Conservation (phyloP, 441 rosid genomes). For the Populus trichocarpa region DNA sequence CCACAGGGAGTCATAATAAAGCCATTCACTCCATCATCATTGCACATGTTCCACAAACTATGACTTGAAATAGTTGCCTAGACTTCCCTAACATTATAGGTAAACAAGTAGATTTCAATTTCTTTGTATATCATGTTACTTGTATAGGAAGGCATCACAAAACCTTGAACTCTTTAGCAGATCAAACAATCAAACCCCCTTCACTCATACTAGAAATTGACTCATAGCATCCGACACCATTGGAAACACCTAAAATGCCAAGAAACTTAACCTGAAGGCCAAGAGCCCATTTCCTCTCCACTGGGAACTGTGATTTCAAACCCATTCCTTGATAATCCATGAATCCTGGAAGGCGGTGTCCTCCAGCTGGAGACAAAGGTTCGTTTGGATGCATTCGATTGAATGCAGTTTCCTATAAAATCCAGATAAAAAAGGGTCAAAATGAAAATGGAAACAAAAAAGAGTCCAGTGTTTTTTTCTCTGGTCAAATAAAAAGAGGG, state of each 20-base stretch:
- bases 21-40: constrained; percentile 2
- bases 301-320: constrained; percentile 56
- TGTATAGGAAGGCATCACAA: not conserved
- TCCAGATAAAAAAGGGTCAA: not conserved
- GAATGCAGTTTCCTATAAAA: constrained; percentile 59
- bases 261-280: constrained; percentile 80
- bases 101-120: not conserved
- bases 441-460: not conserved
- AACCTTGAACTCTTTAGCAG: not conserved
- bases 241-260: not conserved
- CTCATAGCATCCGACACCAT: not conserved
- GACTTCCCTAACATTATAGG: not conserved
- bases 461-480: not conserved
- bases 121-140: not conserved
- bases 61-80: not conserved
- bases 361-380: constrained; percentile 51
- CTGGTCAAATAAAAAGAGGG: not conserved
- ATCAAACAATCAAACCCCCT: not conserved
- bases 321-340: constrained; percentile 71
- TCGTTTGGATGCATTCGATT: constrained; percentile 63
- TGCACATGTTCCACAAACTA: not conserved
- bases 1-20: not conserved
- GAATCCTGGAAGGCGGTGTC: constrained; percentile 55
- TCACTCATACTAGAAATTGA: not conserved
- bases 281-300: constrained; percentile 96